Conservation (phyloP, 768 basidiomycete species). For the Tremella fuciformis region DNA sequence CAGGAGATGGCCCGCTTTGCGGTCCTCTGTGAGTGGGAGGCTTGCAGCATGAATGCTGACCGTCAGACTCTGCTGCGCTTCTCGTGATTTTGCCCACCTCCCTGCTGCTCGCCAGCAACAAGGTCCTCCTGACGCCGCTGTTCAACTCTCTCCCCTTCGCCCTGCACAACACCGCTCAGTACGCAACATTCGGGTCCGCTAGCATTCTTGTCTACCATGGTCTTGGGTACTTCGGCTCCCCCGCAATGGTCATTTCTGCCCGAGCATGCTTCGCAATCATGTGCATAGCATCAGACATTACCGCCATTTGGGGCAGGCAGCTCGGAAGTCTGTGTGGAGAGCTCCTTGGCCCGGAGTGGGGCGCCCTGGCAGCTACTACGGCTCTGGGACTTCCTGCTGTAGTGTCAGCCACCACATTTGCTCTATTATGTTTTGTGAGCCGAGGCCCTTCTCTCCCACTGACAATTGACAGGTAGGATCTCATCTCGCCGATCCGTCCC, state of each 20-base stretch:
- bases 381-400: constrained; percentile 27
- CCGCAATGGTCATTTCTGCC: constrained; percentile 21
- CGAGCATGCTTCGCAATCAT: constrained; percentile 29
- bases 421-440: constrained; percentile 38
- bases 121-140: constrained; percentile 29
- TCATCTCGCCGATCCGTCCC: constrained; percentile 20
- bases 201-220: constrained; percentile 27
- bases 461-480: constrained; percentile 23
- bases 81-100: constrained; percentile 25
- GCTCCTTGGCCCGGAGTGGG: constrained; percentile 30
- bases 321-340: constrained; percentile 22
- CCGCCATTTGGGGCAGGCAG: constrained; percentile 25
- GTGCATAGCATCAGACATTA: constrained; percentile 30
- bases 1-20: neutral
- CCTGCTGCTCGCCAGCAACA: constrained; percentile 26
- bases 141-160: constrained; percentile 40
- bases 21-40: neutral
- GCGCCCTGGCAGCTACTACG: constrained; percentile 20
- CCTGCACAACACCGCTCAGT: constrained; percentile 17
- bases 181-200: constrained; percentile 12
- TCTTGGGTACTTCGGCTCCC: neutral
- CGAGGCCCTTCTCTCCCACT: neutral
- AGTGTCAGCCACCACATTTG: constrained; percentile 24
- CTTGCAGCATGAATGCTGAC: neutral
- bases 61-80: constrained; percentile 29